phyloP scores from a whole-genome alignment of 2,329 filamentous ascomycete genomes.

The Fusarium sp. region DNA sequence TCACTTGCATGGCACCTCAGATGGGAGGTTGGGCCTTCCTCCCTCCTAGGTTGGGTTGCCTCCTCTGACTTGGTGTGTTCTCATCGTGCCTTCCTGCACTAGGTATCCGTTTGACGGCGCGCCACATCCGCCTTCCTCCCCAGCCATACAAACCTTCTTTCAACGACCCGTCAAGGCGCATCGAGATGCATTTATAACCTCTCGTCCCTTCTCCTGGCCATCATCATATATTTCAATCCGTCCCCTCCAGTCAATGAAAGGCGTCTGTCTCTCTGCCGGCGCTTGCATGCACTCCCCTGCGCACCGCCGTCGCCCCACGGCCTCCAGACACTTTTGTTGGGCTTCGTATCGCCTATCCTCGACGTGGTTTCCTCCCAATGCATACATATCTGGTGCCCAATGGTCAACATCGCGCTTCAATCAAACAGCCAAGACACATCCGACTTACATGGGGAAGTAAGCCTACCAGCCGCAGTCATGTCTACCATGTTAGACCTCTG shows the following conservation, averaged over 20 bases:
- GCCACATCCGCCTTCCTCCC: slow-evolving; percentile 33
- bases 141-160: slow-evolving; percentile 41
- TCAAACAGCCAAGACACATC: neutral
- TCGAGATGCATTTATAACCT: neutral
- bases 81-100: slow-evolving; percentile 28
- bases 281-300: neutral
- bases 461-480: slow-evolving; percentile 54
- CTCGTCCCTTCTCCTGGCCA: neutral
- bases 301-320: neutral
- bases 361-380: slow-evolving; percentile 68
- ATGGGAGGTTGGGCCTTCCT: slow-evolving; percentile 12
- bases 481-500: slow-evolving; percentile 11
- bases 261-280: neutral
- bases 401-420: slow-evolving; percentile 13
- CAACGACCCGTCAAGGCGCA: slow-evolving; percentile 27
- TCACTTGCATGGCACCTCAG: neutral
- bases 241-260: neutral
- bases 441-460: slow-evolving; percentile 71
- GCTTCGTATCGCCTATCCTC: slow-evolving; percentile 16
- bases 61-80: slow-evolving; percentile 9
- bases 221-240: neutral
- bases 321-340: neutral
- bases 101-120: slow-evolving; percentile 30
- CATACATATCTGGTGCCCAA: slow-evolving; percentile 65
- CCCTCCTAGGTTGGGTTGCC: neutral